Percentiles rank a stretch among this genome's conserved stretches.
These are phyloP conservation scores for Ceratocystis destructans DNA, from an alignment of 2,329 filamentous ascomycete species.

Conservation along the genomic window DNA sequence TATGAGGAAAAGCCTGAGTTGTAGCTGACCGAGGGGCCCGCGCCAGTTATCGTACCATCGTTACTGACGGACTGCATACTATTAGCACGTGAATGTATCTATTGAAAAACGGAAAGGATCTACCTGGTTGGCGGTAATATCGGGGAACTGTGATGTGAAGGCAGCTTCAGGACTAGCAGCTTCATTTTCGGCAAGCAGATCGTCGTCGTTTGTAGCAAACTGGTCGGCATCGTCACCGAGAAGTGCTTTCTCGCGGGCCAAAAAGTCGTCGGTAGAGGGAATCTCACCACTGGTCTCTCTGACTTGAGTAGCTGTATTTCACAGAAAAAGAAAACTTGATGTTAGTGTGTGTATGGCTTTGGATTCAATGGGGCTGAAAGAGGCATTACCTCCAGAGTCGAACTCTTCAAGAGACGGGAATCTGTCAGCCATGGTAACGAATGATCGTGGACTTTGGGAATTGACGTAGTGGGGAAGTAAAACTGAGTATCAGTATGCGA, in stretches of 20 bases:
- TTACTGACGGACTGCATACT: slow-evolving; percentile 52
- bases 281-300: slow-evolving; percentile 40
- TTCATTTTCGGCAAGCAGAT: slow-evolving; percentile 43
- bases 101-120: background rate
- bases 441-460: background rate
- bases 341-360: background rate
- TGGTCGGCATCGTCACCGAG: slow-evolving; percentile 88
- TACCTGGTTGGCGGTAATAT: slow-evolving; percentile 60
- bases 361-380: background rate
- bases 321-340: background rate
- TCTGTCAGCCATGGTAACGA: slow-evolving; percentile 51
- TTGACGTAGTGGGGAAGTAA: background rate
- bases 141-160: slow-evolving; percentile 56
- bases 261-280: slow-evolving; percentile 64
- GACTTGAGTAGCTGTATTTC: slow-evolving; percentile 46
- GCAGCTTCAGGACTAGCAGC: slow-evolving; percentile 70
- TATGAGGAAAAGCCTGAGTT: slow-evolving; percentile 48
- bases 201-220: slow-evolving; percentile 66
- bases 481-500: background rate
- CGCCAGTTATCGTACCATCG: slow-evolving; percentile 66
- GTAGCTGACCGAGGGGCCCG: slow-evolving; percentile 41
- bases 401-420: slow-evolving; percentile 72
- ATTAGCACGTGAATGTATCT: background rate
- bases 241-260: slow-evolving; percentile 76
- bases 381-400: slow-evolving; percentile 43